Conservation (phyloP, 2,329 filamentous ascomycete genomes). For the Periglandula ipomoeae region DNA sequence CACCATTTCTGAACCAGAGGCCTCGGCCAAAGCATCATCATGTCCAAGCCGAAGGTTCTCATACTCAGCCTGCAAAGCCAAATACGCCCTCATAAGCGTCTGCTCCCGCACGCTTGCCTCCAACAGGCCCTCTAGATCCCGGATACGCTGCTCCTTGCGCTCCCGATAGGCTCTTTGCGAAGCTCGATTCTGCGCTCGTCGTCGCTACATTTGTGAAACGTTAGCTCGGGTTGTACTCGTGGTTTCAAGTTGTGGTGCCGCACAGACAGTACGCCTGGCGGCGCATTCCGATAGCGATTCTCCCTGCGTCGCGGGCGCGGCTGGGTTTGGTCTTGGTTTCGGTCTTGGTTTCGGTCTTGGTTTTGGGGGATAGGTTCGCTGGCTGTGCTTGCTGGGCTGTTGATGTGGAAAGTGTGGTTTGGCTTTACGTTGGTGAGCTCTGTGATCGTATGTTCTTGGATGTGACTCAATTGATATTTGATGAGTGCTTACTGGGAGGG, state of each 20-base stretch:
- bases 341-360: not conserved
- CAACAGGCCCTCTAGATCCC: constrained; percentile 51
- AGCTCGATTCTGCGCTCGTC: constrained; percentile 23
- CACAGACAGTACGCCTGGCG: constrained; percentile 39
- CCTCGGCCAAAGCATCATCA: not conserved
- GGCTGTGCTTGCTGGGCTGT: constrained; percentile 9
- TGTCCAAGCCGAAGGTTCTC: constrained; percentile 21
- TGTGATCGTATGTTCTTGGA: no score
- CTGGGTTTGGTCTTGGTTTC: not conserved
- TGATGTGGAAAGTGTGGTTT: no score
- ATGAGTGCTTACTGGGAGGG: no score
- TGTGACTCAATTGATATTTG: no score
- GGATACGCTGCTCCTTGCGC: constrained; percentile 47
- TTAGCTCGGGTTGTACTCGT: no score
- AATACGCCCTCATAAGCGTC: constrained; percentile 44
- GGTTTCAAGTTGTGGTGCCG: no score
- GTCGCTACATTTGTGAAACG: constrained; percentile 15
- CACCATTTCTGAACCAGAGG: no score
- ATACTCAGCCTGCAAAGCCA: constrained; percentile 37
- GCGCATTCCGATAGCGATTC: constrained; percentile 44
- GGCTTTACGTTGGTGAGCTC: no score
- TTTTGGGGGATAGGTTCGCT: constrained; percentile 5
- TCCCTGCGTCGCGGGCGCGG: constrained; percentile 31
- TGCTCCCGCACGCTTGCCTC: constrained; percentile 45
- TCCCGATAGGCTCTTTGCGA: constrained; percentile 24